Evolutionary conservation across 2,329 filamentous ascomycete species (phyloP).

Genomic region (Paracamarosporium sp.): DNA sequence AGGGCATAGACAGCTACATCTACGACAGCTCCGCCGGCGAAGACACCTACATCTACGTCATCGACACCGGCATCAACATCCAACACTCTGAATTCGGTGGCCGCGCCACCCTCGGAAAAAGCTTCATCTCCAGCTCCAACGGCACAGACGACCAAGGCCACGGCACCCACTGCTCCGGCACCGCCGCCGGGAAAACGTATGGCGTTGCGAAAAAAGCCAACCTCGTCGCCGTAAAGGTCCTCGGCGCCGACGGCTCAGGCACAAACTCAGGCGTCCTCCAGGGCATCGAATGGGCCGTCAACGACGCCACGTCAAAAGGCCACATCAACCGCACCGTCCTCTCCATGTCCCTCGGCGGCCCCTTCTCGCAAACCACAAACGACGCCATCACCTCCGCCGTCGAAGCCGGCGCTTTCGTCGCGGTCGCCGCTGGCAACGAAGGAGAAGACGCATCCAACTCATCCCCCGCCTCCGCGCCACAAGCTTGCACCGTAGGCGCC

Average conservation of each 20-base stretch:
- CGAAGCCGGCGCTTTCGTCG: slow-evolving; percentile 90
- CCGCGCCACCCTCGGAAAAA: slow-evolving; percentile 96
- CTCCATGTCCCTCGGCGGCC: slow-evolving; percentile 99
- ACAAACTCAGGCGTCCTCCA: slow-evolving; percentile 99
- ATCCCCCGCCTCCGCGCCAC: slow-evolving; percentile 89
- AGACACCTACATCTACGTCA: slow-evolving; percentile 97
- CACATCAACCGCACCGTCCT: slow-evolving; percentile 95
- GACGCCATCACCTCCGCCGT: slow-evolving; percentile 93
- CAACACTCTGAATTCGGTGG: slow-evolving; percentile 97
- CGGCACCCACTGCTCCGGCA: slow-evolving; percentile 98
- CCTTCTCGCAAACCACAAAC: slow-evolving; percentile 92
- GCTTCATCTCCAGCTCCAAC: slow-evolving; percentile 81
- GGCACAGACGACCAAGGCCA: slow-evolving; percentile 97
- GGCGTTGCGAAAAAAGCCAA: slow-evolving; percentile 99
- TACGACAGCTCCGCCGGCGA: slow-evolving; percentile 89
- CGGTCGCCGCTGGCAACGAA: slow-evolving; percentile 97
- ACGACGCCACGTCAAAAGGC: slow-evolving; percentile 88
- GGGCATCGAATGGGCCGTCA: slow-evolving; percentile 95
- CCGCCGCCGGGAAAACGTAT: slow-evolving; percentile 96
- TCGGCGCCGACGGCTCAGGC: slow-evolving; percentile 94
- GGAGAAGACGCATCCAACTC: slow-evolving; percentile 99
- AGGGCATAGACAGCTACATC: slow-evolving; percentile 91
- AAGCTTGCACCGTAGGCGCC: slow-evolving; percentile 94
- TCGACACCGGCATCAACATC: slow-evolving; percentile 94
- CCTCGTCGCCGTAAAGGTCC: slow-evolving; percentile 96